Conservation (phyloP, 108 stramenopile genomes). For the Cyclotella kingstonii region DNA sequence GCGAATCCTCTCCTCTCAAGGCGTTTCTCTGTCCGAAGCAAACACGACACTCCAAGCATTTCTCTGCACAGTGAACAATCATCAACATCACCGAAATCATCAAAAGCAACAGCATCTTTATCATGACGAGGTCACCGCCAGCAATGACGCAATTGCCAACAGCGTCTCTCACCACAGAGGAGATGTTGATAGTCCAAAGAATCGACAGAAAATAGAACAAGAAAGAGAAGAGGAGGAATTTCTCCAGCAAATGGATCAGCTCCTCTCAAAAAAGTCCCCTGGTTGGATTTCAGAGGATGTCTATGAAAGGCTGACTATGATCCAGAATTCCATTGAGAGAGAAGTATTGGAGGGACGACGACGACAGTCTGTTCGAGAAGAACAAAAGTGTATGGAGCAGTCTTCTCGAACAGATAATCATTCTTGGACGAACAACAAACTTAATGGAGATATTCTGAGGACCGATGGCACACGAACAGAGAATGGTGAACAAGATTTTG, state of each 20-base stretch:
- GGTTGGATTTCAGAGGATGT: constrained; percentile 32
- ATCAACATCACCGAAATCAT: constrained; percentile 1
- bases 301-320: constrained; percentile 30
- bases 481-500: constrained; percentile 1
- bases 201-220: constrained; percentile 12
- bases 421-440: neutral
- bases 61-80: constrained; percentile 13
- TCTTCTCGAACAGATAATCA: too few species aligned
- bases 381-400: neutral
- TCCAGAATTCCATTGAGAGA: constrained; percentile 21
- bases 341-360: constrained; percentile 21
- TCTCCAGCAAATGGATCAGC: constrained; percentile 17
- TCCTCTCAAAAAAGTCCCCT: neutral
- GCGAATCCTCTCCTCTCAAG: constrained; percentile 27
- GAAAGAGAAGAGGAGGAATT: constrained; percentile 29
- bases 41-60: constrained; percentile 21
- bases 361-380: neutral
- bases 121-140: neutral
- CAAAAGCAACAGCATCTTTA: neutral
- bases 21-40: constrained; percentile 36
- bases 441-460: neutral
- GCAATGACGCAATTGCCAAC: neutral
- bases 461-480: too few species aligned
- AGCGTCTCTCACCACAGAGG: neutral
- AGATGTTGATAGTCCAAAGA: neutral